phyloP scores from a whole-genome alignment of 495 filamentous ascomycete species.

The Hypoxylon trugodes region DNA sequence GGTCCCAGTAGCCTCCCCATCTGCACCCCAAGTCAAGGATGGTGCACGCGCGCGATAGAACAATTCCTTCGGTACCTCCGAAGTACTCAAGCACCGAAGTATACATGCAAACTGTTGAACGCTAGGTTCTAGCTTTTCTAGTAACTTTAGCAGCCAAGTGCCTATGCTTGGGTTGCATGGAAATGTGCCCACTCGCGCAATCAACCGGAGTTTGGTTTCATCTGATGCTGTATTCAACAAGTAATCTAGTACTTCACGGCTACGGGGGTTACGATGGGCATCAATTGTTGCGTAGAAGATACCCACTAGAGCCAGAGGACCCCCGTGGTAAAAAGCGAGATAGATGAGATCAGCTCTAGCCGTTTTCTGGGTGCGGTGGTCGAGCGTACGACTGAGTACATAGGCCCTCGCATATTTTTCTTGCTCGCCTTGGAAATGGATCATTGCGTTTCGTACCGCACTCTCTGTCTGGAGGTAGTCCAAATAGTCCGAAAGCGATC shows the following conservation, averaged over 20 bases:
- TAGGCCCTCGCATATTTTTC: not conserved
- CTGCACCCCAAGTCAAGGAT: conserved; percentile 15
- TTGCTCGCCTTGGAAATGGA: not conserved
- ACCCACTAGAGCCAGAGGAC: conserved; percentile 13
- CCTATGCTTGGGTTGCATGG: conserved; percentile 17
- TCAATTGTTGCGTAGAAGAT: conserved; percentile 24
- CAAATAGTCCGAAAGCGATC: too few relatives aligned
- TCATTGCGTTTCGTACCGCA: too few relatives aligned
- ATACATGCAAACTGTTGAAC: conserved; percentile 11
- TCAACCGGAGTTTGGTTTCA: not conserved
- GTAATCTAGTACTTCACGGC: conserved; percentile 13
- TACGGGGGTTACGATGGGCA: conserved; percentile 14
- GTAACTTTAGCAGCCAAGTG: conserved; percentile 11
- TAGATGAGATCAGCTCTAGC: not conserved
- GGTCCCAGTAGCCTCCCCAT: conserved; percentile 11
- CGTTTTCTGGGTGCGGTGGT: not conserved
- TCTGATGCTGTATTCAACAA: not conserved
- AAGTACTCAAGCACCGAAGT: conserved; percentile 13
- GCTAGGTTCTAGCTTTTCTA: not conserved
- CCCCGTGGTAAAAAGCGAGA: not conserved
- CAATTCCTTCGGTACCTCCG: conserved; percentile 3
- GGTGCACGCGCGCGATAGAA: conserved; percentile 14
- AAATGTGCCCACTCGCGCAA: conserved; percentile 9
- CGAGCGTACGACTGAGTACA: not conserved
- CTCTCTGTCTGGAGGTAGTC: too few relatives aligned